phyloP scores from a whole-genome alignment of 1,139 yeast species.

The Nakaseomyces glabratus region DNA sequence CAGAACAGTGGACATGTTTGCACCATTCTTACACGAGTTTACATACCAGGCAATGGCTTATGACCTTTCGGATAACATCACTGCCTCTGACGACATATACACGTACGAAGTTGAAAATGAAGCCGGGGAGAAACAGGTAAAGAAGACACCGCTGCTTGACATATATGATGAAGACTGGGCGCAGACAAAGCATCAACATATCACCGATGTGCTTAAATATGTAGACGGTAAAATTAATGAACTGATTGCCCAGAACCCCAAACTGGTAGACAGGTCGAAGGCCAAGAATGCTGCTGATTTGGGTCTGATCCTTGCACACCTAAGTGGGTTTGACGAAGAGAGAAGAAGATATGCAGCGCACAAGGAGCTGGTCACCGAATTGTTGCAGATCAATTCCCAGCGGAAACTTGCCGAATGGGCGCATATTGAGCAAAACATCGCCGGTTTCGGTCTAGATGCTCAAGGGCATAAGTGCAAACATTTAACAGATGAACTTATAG shows the following conservation, averaged over 20 bases:
- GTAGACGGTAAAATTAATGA: slow-evolving; percentile 56
- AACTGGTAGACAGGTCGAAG: slow-evolving; percentile 51
- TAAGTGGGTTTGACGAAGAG: slow-evolving; percentile 60
- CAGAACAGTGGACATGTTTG: slow-evolving; percentile 71
- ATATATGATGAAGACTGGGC: slow-evolving; percentile 64
- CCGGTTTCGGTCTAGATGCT: slow-evolving; percentile 62
- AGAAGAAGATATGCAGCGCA: slow-evolving; percentile 53
- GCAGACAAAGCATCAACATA: slow-evolving; percentile 63
- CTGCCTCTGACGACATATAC: slow-evolving; percentile 43
- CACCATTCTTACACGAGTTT: slow-evolving; percentile 85
- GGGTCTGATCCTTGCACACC: slow-evolving; percentile 57
- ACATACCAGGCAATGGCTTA: slow-evolving; percentile 91
- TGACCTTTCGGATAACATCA: slow-evolving; percentile 44
- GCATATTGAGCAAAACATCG: slow-evolving; percentile 65
- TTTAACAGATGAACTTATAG: slow-evolving; percentile 59
- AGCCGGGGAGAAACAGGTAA: slow-evolving; percentile 43
- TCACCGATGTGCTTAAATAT: slow-evolving; percentile 63
- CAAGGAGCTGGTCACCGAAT: slow-evolving; percentile 50
- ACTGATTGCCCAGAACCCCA: slow-evolving; percentile 64
- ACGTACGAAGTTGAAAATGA: slow-evolving; percentile 55
- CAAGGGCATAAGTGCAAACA: slow-evolving; percentile 61
- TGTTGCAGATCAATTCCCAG: slow-evolving; percentile 44
- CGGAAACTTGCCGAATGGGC: slow-evolving; percentile 55
- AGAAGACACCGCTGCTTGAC: slow-evolving; percentile 45
- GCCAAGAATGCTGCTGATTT: slow-evolving; percentile 55